Evolutionary conservation across 352 stramenopile genomes (phyloP), one percentile per base, ranked within the genome.

Genomic region (Globisporangium abappressorium): DNA sequence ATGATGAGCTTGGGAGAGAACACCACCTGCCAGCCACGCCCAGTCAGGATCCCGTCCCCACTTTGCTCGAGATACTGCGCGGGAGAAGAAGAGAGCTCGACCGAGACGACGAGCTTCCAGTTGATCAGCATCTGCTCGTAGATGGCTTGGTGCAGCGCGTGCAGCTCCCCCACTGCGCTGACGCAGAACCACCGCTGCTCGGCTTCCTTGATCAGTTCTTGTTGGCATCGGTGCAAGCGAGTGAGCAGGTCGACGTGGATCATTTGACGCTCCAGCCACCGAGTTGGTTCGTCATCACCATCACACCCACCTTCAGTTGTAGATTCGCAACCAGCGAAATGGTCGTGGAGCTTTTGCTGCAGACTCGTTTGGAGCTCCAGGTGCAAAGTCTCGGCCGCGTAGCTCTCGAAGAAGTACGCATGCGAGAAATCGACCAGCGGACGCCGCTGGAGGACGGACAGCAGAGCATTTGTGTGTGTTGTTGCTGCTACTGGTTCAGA

Each of bases 361-460:
- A 89, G 61, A 9, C 71, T 74, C 34, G 58, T 51, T 55, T 89
- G 79, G 14, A 91, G 71, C 34, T 87, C 76, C 24, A 89, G 61
- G 12, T 82, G 64, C 6, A 88, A 33, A 0, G 74, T 85, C 55
- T 91, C 80, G 2, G 65, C 56, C 3, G 73, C 72, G 36, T 84
- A 89, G 47, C 81, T 89, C 53, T 90, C 81, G 49, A 77, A 81
- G 61, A 90, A 89, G 61, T 91, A 91, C 9, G 65, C 62, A 24
- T 87, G 68, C 2, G 78, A 70, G 20, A 84, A 84, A 47, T 90
- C 83, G 11, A 91, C 58, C 7, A 81, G 61, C 6, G 81, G 73
- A 1, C 77, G 71, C 18, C 51, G 65, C 36, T 77, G 71, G 5
- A 87, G 49, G 1, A 79, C 6, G 15, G 65, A 65, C 0, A 68